These are phyloP conservation scores for Saccharum hybrid DNA, from an alignment of 202 grass and related monocot species.

Conservation along the genomic window DNA sequence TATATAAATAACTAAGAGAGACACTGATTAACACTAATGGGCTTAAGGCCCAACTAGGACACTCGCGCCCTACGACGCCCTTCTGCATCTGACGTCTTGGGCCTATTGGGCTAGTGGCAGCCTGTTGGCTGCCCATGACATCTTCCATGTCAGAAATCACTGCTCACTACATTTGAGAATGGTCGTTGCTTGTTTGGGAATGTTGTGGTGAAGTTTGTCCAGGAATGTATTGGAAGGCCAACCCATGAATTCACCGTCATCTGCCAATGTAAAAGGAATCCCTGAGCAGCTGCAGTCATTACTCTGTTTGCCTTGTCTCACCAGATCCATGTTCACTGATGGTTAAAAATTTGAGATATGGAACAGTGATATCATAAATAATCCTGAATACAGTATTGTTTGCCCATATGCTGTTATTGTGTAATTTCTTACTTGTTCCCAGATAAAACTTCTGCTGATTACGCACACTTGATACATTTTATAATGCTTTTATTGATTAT, in stretches of 20 bases:
- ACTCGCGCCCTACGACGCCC: too few species aligned
- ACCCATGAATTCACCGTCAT: too few species aligned
- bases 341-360: not conserved
- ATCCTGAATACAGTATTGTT: not conserved
- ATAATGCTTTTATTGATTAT: conserved; percentile 30
- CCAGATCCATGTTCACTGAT: not conserved
- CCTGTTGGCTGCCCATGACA: too few species aligned
- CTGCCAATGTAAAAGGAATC: not conserved
- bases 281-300: not conserved
- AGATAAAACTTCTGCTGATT: not conserved
- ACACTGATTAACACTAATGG: too few species aligned
- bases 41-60: too few species aligned
- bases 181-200: not conserved
- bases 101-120: too few species aligned
- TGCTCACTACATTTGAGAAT: not conserved
- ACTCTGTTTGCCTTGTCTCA: conserved; percentile 8
- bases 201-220: not conserved
- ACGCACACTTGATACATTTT: not conserved
- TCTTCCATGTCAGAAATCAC: not conserved
- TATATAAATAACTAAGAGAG: too few species aligned
- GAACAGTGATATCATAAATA: conserved; percentile 3
- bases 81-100: too few species aligned
- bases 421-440: not conserved
- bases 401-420: conserved; percentile 9
- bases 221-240: not conserved